These are phyloP conservation scores for Backusella sp. DNA, from an alignment of 192 early-diverging fungal species.

Conservation along the genomic window DNA sequence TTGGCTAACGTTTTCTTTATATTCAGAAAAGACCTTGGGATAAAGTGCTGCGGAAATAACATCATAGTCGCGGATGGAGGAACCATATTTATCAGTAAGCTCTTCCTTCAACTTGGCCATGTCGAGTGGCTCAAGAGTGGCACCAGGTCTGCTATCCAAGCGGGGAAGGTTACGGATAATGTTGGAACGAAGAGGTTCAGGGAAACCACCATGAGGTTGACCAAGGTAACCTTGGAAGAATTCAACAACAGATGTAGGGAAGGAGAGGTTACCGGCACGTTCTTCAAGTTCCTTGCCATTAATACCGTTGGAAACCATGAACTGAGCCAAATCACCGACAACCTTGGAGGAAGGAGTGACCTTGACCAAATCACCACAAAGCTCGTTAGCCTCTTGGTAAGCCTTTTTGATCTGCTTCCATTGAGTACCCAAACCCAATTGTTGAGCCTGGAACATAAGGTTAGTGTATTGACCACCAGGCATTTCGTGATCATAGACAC, in stretches of 20 bases:
- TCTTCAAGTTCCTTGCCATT: conserved; percentile 72
- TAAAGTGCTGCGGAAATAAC: conserved; percentile 89
- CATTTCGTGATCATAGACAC: conserved; percentile 97
- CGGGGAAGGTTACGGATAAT: conserved; percentile 77
- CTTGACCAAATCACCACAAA: conserved; percentile 97
- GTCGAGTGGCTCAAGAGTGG: conserved; percentile 75
- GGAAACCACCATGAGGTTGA: conserved; percentile 93
- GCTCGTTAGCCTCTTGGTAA: conserved; percentile 85
- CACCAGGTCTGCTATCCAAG: conserved; percentile 87
- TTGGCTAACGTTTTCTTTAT: conserved; percentile 64
- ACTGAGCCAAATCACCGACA: conserved; percentile 97
- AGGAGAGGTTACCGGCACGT: conserved; percentile 77
- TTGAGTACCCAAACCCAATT: conserved; percentile 86
- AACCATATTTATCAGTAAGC: conserved; percentile 80
- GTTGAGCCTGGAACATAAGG: conserved; percentile 95
- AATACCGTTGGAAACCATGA: conserved; percentile 92
- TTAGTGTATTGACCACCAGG: conserved; percentile 99
- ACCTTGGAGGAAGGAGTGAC: conserved; percentile 98
- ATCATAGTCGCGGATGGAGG: conserved; percentile 81
- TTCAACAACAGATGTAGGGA: conserved; percentile 93
- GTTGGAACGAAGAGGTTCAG: conserved; percentile 79
- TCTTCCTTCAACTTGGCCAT: conserved; percentile 69
- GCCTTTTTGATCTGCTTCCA: conserved; percentile 95
- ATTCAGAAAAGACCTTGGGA: conserved; percentile 91
- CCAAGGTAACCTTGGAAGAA: conserved; percentile 97